A percentile compares a stretch with the other conserved stretches of the same genome.
phyloP scores from a whole-genome alignment of 768 basidiomycete genomes.

The Leccinum fibrillosum region DNA sequence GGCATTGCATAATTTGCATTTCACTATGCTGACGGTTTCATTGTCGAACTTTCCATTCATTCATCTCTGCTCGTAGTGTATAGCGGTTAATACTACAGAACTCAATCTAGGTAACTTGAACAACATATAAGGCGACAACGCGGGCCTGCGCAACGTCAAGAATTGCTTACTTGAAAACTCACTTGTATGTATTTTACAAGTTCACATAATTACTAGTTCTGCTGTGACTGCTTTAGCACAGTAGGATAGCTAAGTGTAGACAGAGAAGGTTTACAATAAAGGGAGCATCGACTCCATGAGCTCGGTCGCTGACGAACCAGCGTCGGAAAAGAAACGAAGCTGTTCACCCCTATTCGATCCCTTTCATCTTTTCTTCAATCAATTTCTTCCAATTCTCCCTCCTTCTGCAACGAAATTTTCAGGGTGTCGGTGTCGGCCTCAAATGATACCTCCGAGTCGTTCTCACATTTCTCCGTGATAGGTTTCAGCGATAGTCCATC shows the following conservation, averaged over 20 bases:
- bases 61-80: too few species aligned
- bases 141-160: neutral
- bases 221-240: neutral
- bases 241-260: neutral
- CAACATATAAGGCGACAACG: too few species aligned
- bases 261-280: too few species aligned
- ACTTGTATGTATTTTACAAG: neutral
- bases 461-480: slow-evolving; percentile 14
- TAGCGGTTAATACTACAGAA: too few species aligned
- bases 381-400: neutral
- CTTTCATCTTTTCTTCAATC: neutral
- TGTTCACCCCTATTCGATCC: neutral
- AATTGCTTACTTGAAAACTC: neutral
- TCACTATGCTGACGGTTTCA: too few species aligned
- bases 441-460: neutral
- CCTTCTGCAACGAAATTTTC: neutral
- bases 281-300: neutral
- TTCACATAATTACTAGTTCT: neutral
- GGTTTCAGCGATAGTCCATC: slow-evolving; percentile 15
- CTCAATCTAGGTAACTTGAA: too few species aligned
- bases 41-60: too few species aligned
- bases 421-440: neutral
- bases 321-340: neutral
- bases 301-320: neutral
- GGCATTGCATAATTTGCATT: too few species aligned